Evolutionary conservation across 2,329 filamentous ascomycete genomes (phyloP).

Genomic region (Scleromitrula shiraiana): DNA sequence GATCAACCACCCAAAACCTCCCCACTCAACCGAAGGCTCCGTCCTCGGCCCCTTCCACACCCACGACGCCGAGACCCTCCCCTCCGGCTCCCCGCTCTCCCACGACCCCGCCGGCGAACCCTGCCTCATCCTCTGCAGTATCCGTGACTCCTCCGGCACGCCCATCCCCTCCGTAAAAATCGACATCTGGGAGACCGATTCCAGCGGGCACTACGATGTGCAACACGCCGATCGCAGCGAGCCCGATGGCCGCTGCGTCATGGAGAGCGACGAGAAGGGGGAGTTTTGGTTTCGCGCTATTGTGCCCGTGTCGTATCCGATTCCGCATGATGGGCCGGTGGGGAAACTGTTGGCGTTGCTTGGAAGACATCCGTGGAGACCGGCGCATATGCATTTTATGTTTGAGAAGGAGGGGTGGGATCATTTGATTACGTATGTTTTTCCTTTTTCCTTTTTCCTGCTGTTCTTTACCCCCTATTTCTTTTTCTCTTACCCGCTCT

Average conservation of each 20-base stretch:
- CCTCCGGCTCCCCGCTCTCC: conserved; percentile 54
- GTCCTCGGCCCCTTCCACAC: conserved; percentile 80
- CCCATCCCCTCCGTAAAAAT: conserved; percentile 61
- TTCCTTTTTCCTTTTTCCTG: not conserved
- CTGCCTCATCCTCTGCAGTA: conserved; percentile 64
- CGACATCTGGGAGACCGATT: conserved; percentile 82
- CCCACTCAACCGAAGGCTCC: conserved; percentile 63
- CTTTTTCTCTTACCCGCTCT: not conserved
- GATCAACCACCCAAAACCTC: conserved; percentile 76
- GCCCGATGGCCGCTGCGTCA: conserved; percentile 66
- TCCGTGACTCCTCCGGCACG: conserved; percentile 55
- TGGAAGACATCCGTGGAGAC: conserved; percentile 69
- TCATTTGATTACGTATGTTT: conserved; percentile 69
- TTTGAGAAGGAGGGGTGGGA: conserved; percentile 74
- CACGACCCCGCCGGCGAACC: conserved; percentile 62
- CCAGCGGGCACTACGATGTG: conserved; percentile 73
- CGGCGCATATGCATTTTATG: conserved; percentile 82
- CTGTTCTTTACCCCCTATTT: not conserved
- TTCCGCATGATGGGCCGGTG: conserved; percentile 77
- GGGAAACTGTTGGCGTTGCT: conserved; percentile 59
- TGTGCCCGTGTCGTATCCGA: conserved; percentile 77
- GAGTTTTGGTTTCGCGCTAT: conserved; percentile 81
- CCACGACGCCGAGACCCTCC: conserved; percentile 56
- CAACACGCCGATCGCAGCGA: conserved; percentile 57
- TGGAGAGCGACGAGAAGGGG: conserved; percentile 62